Conservation (phyloP, 768 basidiomycete genomes). For the Boletus subcaerulescens region DNA sequence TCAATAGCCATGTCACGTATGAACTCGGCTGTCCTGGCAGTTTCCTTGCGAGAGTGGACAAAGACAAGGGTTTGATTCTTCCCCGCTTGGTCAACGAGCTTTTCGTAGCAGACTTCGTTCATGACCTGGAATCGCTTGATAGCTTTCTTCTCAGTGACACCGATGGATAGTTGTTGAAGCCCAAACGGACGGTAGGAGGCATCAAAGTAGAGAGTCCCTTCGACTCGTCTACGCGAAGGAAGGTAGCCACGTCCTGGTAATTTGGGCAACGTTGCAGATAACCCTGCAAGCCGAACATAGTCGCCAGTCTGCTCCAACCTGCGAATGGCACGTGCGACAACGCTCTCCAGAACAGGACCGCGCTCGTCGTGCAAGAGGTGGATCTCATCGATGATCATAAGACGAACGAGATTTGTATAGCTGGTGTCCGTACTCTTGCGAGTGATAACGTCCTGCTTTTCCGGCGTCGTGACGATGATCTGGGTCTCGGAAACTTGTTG, state of each 20-base stretch:
- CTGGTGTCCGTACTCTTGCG: slow-evolving; percentile 96
- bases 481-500: slow-evolving; percentile 95
- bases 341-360: slow-evolving; percentile 91
- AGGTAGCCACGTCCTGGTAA: slow-evolving; percentile 95
- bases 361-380: slow-evolving; percentile 97
- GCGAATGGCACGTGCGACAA: slow-evolving; percentile 86
- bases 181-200: slow-evolving; percentile 91
- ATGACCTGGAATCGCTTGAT: slow-evolving; percentile 98
- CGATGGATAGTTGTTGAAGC: slow-evolving; percentile 95
- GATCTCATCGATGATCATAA: slow-evolving; percentile 98
- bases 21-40: slow-evolving; percentile 94
- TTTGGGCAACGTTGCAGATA: slow-evolving; percentile 99
- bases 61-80: slow-evolving; percentile 95
- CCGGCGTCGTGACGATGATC: slow-evolving; percentile 97
- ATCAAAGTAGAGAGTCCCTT: slow-evolving; percentile 96
- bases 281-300: slow-evolving; percentile 89
- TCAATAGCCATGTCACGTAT: slow-evolving; percentile 94
- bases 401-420: slow-evolving; percentile 93
- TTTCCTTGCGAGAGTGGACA: slow-evolving; percentile 98
- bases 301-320: slow-evolving; percentile 93
- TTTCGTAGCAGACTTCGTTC: slow-evolving; percentile 99
- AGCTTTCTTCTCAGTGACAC: slow-evolving; percentile 98
- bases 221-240: slow-evolving; percentile 89
- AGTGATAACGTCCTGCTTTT: slow-evolving; percentile 99
- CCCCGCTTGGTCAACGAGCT: slow-evolving; percentile 87